A percentile compares a stretch with the other conserved stretches of the same genome.
Evolutionary conservation across 2,329 filamentous ascomycete genomes (phyloP).

Genomic region (Clarireedia homoeocarpa): DNA sequence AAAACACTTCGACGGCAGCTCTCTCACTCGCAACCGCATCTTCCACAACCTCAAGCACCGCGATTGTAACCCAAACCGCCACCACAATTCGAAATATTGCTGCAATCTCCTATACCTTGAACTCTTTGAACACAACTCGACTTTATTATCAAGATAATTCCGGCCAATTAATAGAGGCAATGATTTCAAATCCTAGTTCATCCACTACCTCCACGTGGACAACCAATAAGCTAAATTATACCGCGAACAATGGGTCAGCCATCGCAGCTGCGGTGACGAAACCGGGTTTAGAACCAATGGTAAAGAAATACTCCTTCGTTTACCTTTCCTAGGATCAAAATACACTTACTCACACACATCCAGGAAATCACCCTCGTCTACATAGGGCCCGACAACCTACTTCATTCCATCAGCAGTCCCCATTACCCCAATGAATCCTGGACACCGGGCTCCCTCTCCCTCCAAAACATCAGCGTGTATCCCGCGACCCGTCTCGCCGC

Average conservation of each 20-base stretch:
- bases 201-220: slow-evolving; percentile 5
- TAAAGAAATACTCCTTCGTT: not conserved
- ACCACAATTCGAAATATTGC: slow-evolving; percentile 1
- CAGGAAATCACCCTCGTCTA: slow-evolving; percentile 15
- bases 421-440: slow-evolving; percentile 1
- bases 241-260: not conserved
- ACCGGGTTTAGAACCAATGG: slow-evolving; percentile 1
- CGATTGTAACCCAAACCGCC: not conserved
- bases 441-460: slow-evolving; percentile 5
- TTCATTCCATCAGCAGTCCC: slow-evolving; percentile 11
- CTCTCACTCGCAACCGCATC: not conserved
- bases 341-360: not conserved
- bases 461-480: not conserved
- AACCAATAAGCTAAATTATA: slow-evolving; percentile 4
- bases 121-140: slow-evolving; percentile 4
- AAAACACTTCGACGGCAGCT: not conserved
- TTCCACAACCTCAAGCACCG: not conserved
- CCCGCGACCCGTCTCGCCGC: slow-evolving; percentile 6
- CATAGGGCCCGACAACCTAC: slow-evolving; percentile 7
- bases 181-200: not conserved
- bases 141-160: slow-evolving; percentile 12
- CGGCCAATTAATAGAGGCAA: slow-evolving; percentile 10
- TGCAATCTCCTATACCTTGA: slow-evolving; percentile 7
- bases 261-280: slow-evolving; percentile 11
- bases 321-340: not conserved